Evolutionary conservation across 768 basidiomycete species (phyloP).

Genomic region (Panaeolus cyanescens): DNA sequence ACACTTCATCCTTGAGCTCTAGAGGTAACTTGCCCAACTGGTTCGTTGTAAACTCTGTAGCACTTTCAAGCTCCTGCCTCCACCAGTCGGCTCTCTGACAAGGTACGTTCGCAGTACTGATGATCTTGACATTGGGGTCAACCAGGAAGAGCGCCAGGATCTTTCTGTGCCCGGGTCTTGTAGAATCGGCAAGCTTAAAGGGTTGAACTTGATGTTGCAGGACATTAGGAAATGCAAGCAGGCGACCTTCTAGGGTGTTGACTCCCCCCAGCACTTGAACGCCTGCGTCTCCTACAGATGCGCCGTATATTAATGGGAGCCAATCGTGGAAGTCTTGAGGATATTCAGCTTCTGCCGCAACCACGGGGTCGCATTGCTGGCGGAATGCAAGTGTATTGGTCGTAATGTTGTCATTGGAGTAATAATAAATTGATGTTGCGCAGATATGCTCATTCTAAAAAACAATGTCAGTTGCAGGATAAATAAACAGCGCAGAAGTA

Average conservation of each 20-base stretch:
- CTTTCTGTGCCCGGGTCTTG: slow-evolving; percentile 38
- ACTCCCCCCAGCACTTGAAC: slow-evolving; percentile 29
- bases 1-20: slow-evolving; percentile 17
- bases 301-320: slow-evolving; percentile 22
- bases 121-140: slow-evolving; percentile 25
- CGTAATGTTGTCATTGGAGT: slow-evolving; percentile 20
- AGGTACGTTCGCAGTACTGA: slow-evolving; percentile 28
- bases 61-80: slow-evolving; percentile 10
- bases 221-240: slow-evolving; percentile 37
- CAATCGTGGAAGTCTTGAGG: slow-evolving; percentile 23
- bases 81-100: slow-evolving; percentile 34
- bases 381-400: slow-evolving; percentile 15
- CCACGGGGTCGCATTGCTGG: slow-evolving; percentile 2
- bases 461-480: not conserved
- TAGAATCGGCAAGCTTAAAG: slow-evolving; percentile 33
- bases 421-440: slow-evolving; percentile 23
- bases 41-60: not conserved
- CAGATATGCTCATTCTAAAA: slow-evolving; percentile 22
- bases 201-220: slow-evolving; percentile 35
- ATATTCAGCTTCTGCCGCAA: slow-evolving; percentile 8
- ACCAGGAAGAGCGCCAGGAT: slow-evolving; percentile 40
- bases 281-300: slow-evolving; percentile 7
- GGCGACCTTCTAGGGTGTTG: slow-evolving; percentile 27
- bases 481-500: not conserved
- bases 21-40: slow-evolving; percentile 5